Evolutionary conservation across 495 filamentous ascomycete species (phyloP).

Genomic region (Trichoderma reesei): DNA sequence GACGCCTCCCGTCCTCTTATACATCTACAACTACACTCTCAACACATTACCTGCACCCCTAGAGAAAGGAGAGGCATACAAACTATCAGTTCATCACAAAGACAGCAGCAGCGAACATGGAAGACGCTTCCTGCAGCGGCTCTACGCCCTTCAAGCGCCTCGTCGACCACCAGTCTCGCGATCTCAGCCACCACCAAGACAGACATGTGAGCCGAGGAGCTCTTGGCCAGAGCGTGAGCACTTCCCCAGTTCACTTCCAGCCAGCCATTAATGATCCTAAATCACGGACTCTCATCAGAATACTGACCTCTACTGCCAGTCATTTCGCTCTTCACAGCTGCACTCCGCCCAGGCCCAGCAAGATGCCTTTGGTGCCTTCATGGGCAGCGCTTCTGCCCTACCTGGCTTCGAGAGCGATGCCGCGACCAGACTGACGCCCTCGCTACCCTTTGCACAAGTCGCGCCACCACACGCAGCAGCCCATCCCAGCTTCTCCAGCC

Average conservation of each 20-base stretch:
- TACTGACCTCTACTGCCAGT: not conserved
- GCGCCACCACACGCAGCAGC: slow-evolving; percentile 5
- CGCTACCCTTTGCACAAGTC: not conserved
- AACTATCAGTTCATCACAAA: not conserved
- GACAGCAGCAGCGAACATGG: slow-evolving; percentile 1
- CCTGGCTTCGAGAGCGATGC: not conserved
- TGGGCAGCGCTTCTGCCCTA: slow-evolving; percentile 1
- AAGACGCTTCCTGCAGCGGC: slow-evolving; percentile 12
- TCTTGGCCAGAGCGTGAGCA: not conserved
- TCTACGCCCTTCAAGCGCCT: slow-evolving; percentile 48
- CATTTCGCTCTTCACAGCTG: slow-evolving; percentile 6
- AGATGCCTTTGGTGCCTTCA: slow-evolving; percentile 11
- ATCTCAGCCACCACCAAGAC: slow-evolving; percentile 64
- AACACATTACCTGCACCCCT: not conserved
- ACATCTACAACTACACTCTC: not conserved
- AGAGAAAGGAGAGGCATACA: not conserved
- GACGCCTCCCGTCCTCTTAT: not conserved
- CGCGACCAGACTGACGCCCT: not conserved
- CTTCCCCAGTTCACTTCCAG: not conserved
- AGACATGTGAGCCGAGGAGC: slow-evolving; percentile 38
- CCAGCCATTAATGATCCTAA: not conserved
- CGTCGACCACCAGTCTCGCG: slow-evolving; percentile 56
- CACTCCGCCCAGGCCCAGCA: slow-evolving; percentile 1
- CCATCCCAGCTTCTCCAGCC: not conserved
- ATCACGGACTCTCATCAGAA: too few species aligned